Evolutionary conservation across 2,329 filamentous ascomycete genomes (phyloP), one percentile per base, ranked within the genome.

Genomic region (Penicillium sp.): DNA sequence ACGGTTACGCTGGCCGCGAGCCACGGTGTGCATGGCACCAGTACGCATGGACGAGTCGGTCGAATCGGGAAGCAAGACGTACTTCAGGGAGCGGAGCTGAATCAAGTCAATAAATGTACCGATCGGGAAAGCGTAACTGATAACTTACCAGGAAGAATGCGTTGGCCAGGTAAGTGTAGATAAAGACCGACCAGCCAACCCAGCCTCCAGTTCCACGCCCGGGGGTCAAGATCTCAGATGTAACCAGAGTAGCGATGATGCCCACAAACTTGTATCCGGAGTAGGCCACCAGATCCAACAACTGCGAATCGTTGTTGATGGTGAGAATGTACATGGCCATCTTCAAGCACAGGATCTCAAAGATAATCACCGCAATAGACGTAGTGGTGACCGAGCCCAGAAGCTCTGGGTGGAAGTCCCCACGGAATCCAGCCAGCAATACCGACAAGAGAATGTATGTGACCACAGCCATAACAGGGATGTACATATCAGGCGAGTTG

Each of bases 401-500:
- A 24, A 99, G 80, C 70, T 97, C 92, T 1, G 95, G 95, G 67
- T 96, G 88, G 76, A 99, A 99, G 59, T 90, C 85, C 25, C 94
- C 92, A 46, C 90, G 83, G 40, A 99, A 81, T 39, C 94, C 94
- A 8, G 92, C 92, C 49, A 99, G 81, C 38, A 97, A 81, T 0
- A 92, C 94, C 5, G 90, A 95, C 10, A 99, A 82, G 30, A 99
- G 86, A 59, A 99, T 95, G 73, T 99, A 99, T 22, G 94, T 99
- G 42, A 97, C 91, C 47, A 99, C 80, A 1, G 94, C 92, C 94
- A 99, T 99, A 66, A 95, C 88, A 53, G 92, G 92, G 64, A 99
- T 99, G 76, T 99, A 99, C 92, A 99, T 97, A 75, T 99, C 94
- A 14, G 95, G 94, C 60, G 90, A 95, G 75, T 99, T 99, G 73